phyloP scores from a whole-genome alignment of 805 yeast genomes.

The Candida krabiensis region DNA sequence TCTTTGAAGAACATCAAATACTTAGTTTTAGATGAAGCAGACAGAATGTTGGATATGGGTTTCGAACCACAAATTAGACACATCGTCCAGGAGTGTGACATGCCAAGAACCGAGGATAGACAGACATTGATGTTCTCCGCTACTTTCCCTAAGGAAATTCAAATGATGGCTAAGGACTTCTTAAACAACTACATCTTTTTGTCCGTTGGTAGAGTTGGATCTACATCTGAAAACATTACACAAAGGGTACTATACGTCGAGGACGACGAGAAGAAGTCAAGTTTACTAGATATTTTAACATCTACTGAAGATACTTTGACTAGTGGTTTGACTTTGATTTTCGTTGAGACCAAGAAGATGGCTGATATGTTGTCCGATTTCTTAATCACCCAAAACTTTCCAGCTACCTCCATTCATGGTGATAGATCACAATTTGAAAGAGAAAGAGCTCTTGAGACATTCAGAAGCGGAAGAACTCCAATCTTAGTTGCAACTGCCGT shows the following conservation, averaged over 20 bases:
- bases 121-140: slow-evolving; percentile 99
- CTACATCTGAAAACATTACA: slow-evolving; percentile 97
- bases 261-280: slow-evolving; percentile 87
- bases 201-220: slow-evolving; percentile 98
- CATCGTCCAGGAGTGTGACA: slow-evolving; percentile 95
- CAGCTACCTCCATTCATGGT: slow-evolving; percentile 99
- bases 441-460: slow-evolving; percentile 93
- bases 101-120: slow-evolving; percentile 89
- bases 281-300: slow-evolving; percentile 80
- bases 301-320: slow-evolving; percentile 57
- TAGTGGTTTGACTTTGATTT: slow-evolving; percentile 84
- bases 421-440: slow-evolving; percentile 98
- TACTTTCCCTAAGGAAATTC: slow-evolving; percentile 98
- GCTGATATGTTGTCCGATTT: slow-evolving; percentile 95
- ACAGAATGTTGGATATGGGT: slow-evolving; percentile 99
- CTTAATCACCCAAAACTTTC: slow-evolving; percentile 83
- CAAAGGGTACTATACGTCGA: slow-evolving; percentile 93
- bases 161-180: slow-evolving; percentile 95
- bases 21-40: slow-evolving; percentile 97
- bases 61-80: slow-evolving; percentile 99
- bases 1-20: slow-evolving; percentile 88
- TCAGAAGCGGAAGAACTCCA: slow-evolving; percentile 90
- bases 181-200: slow-evolving; percentile 92
- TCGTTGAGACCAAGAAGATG: slow-evolving; percentile 98
- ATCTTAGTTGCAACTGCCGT: slow-evolving; percentile 98